These are phyloP conservation scores for Curvularia verruculosa DNA, from an alignment of 2,329 filamentous ascomycete genomes.

Conservation along the genomic window DNA sequence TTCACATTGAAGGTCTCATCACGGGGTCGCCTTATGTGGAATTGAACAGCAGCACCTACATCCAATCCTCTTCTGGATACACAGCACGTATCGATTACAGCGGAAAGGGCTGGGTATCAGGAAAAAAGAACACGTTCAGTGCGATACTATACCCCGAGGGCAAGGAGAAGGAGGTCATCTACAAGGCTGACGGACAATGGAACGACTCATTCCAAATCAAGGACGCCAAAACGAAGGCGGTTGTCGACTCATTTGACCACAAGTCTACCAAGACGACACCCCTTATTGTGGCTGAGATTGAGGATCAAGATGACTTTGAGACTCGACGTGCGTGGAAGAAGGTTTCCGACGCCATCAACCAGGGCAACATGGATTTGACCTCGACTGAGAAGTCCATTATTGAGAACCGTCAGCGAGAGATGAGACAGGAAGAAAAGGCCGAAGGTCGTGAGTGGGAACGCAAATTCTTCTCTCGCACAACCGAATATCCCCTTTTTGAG, in stretches of 20 bases:
- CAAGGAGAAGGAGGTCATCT: conserved; percentile 74
- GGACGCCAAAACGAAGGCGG: conserved; percentile 60
- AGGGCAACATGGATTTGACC: conserved; percentile 83
- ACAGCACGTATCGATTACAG: conserved; percentile 90
- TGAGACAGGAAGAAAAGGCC: conserved; percentile 74
- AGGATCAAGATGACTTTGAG: conserved; percentile 85
- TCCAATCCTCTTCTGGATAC: conserved; percentile 84
- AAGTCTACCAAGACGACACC: conserved; percentile 63
- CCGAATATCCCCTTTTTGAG: conserved; percentile 53
- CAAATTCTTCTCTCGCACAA: conserved; percentile 71
- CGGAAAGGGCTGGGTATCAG: conserved; percentile 91
- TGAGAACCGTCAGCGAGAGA: conserved; percentile 82
- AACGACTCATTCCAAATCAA: conserved; percentile 81
- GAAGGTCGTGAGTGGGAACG: conserved; percentile 80
- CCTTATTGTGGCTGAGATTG: conserved; percentile 72
- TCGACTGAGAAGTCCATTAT: conserved; percentile 83
- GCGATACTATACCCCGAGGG: conserved; percentile 74
- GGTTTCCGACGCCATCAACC: conserved; percentile 79
- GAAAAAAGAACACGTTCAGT: conserved; percentile 91
- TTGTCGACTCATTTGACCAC: conserved; percentile 55
- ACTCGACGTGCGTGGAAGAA: conserved; percentile 86
- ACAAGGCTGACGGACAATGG: conserved; percentile 90
- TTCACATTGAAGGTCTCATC: conserved; percentile 94
- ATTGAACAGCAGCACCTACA: conserved; percentile 82
- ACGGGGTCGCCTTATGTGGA: conserved; percentile 88